Evolutionary conservation across 345 rosid species (phyloP).

Genomic region (Salix suchowensis): DNA sequence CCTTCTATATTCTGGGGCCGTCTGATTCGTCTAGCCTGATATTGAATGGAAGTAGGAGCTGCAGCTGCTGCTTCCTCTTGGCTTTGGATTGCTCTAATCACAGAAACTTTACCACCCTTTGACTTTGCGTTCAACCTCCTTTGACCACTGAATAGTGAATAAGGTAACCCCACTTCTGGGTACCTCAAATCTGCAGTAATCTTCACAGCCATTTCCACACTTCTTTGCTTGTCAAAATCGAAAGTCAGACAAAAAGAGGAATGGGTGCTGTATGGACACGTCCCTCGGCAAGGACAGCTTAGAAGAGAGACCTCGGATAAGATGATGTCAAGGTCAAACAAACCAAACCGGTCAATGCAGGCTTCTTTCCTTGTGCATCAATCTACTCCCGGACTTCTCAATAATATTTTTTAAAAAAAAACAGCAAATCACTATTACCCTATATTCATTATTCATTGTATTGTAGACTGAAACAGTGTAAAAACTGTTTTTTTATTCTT

Average conservation of each 20-base stretch:
- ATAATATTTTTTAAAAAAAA: too few relatives aligned
- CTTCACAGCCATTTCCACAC: background rate
- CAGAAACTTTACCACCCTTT: background rate
- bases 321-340: background rate
- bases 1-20: constrained; percentile 50
- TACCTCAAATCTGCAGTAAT: background rate
- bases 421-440: too few relatives aligned
- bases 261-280: background rate
- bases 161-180: background rate
- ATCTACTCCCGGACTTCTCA: background rate
- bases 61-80: background rate
- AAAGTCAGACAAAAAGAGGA: background rate
- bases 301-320: background rate
- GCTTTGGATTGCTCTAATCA: background rate
- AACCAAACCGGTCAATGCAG: background rate
- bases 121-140: background rate
- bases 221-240: background rate
- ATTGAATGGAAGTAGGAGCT: background rate
- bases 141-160: background rate
- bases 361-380: background rate
- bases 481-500: too few relatives aligned
- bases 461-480: too few relatives aligned
- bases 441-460: too few relatives aligned
- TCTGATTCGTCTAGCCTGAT: constrained; percentile 15
- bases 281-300: background rate